Evolutionary conservation across 768 basidiomycete genomes (phyloP).

Genomic region (Boletus vermiculosoides): DNA sequence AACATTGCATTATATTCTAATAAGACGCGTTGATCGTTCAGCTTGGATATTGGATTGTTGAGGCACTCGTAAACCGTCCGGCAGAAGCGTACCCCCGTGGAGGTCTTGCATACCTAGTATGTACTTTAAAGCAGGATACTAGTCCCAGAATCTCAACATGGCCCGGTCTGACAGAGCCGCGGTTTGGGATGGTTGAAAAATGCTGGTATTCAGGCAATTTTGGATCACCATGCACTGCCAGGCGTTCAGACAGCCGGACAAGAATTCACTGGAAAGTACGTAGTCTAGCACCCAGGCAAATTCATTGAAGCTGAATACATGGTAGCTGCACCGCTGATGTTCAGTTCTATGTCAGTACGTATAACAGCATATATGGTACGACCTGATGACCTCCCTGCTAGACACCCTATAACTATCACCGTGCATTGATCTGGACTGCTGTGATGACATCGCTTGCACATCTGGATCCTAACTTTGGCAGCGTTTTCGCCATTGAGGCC

Average conservation of each 20-base stretch:
- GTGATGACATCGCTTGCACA: slow-evolving; percentile 77
- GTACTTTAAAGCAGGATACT: slow-evolving; percentile 12
- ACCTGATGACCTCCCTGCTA: slow-evolving; percentile 6
- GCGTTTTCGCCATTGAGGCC: slow-evolving; percentile 70
- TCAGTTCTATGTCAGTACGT: slow-evolving; percentile 64
- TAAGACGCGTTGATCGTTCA: slow-evolving; percentile 23
- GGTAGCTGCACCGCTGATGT: slow-evolving; percentile 63
- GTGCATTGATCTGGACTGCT: slow-evolving; percentile 78
- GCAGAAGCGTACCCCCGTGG: slow-evolving; percentile 69
- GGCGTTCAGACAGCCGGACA: slow-evolving; percentile 64
- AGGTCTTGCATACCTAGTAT: slow-evolving; percentile 62
- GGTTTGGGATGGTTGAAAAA: slow-evolving; percentile 58
- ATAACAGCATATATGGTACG: not conserved
- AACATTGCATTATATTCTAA: not conserved
- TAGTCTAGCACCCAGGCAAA: not conserved
- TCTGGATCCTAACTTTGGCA: slow-evolving; percentile 61
- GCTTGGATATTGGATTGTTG: slow-evolving; percentile 85
- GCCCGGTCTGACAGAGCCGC: slow-evolving; percentile 43
- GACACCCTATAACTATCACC: slow-evolving; percentile 72
- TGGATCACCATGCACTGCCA: slow-evolving; percentile 70
- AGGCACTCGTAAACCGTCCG: slow-evolving; percentile 60
- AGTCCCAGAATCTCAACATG: not conserved
- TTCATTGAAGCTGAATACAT: slow-evolving; percentile 1
- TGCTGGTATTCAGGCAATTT: slow-evolving; percentile 64
- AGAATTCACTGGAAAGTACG: slow-evolving; percentile 67